phyloP scores from a whole-genome alignment of 1,139 yeast species.

The Kurtzmaniella quercitrusa region DNA sequence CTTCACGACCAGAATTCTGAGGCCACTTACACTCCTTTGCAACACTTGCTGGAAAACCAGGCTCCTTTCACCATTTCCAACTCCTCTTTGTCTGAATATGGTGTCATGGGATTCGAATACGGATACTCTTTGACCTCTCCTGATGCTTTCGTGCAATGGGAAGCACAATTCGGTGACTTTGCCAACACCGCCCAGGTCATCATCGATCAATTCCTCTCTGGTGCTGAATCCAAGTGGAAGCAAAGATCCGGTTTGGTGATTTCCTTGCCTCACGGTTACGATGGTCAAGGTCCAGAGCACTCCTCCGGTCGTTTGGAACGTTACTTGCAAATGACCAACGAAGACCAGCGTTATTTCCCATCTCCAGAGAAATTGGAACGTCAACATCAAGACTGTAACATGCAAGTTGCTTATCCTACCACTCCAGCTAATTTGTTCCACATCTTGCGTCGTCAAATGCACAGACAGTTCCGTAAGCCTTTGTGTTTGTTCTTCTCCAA shows the following conservation, averaged over 20 bases:
- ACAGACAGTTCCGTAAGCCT: constrained; percentile 98
- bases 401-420: constrained; percentile 97
- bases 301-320: constrained; percentile 97
- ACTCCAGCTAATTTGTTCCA: constrained; percentile 98
- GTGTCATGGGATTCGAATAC: constrained; percentile 98
- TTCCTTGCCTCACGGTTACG: constrained; percentile 98
- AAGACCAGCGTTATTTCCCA: constrained; percentile 95
- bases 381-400: constrained; percentile 98
- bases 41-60: constrained; percentile 73
- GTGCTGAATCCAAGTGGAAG: constrained; percentile 98
- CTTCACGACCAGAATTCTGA: constrained; percentile 93
- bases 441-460: constrained; percentile 97
- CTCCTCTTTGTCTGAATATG: constrained; percentile 97
- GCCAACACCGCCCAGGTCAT: constrained; percentile 99
- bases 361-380: constrained; percentile 81
- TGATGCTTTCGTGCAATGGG: constrained; percentile 95
- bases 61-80: constrained; percentile 86
- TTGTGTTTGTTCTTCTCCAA: constrained; percentile 86
- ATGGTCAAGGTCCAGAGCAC: constrained; percentile 99
- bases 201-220: constrained; percentile 92
- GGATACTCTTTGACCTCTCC: constrained; percentile 98
- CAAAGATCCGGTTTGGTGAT: constrained; percentile 96
- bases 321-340: constrained; percentile 92
- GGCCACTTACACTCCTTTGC: constrained; percentile 77
- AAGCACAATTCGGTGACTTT: constrained; percentile 99